Evolutionary conservation across 192 early-diverging fungal genomes (phyloP).

Genomic region (Umbelopsis sp.): DNA sequence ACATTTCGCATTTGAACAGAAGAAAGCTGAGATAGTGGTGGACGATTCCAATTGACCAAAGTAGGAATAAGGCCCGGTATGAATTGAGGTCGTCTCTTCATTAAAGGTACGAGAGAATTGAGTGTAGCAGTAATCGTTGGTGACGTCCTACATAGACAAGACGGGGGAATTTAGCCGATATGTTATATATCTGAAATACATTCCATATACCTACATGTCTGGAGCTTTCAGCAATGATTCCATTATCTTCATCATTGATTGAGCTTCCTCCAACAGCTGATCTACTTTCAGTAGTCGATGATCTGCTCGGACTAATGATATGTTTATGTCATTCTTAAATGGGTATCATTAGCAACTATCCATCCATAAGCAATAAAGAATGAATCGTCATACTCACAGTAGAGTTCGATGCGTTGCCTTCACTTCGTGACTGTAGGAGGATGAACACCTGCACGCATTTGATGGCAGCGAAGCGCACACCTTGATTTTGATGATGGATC

Average conservation of each 20-base stretch:
- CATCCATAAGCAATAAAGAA: not conserved
- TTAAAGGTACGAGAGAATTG: conserved; percentile 33
- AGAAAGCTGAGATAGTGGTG: conserved; percentile 14
- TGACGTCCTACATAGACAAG: conserved; percentile 26
- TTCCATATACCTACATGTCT: not conserved
- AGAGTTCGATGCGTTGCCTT: not conserved
- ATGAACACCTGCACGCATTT: conserved; percentile 42
- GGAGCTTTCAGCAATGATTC: not conserved
- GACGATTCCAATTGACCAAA: conserved; percentile 28
- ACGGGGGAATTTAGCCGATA: not conserved
- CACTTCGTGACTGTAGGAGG: conserved; percentile 31
- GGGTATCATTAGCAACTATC: not conserved
- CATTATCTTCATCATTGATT: conserved; percentile 24
- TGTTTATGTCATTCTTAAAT: conserved; percentile 32
- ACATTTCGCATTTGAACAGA: conserved; percentile 31
- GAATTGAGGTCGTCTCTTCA: conserved; percentile 37
- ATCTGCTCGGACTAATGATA: conserved; percentile 33
- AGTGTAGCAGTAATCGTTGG: conserved; percentile 40
- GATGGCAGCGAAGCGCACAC: conserved; percentile 32
- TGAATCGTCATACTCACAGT: not conserved
- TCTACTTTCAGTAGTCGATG: conserved; percentile 36
- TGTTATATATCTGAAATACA: not conserved
- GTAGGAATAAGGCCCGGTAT: conserved; percentile 18
- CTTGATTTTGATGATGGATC: conserved; percentile 29
- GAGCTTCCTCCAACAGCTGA: conserved; percentile 31